These are phyloP conservation scores for Sedum album DNA, from an alignment of 164 flowering plant genomes.

Conservation along the genomic window DNA sequence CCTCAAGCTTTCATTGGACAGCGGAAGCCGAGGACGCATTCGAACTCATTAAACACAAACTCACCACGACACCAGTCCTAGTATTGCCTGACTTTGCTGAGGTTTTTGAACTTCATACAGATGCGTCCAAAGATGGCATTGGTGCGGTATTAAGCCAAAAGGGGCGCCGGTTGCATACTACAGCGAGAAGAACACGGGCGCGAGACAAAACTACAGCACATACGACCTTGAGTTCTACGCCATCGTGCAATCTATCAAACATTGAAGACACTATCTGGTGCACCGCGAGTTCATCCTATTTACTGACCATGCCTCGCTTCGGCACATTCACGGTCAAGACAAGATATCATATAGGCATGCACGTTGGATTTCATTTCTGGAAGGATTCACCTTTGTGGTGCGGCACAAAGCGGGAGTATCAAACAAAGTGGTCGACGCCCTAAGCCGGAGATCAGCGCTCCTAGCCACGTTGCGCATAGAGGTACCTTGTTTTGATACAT, in stretches of 20 bases:
- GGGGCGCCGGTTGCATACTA: background rate
- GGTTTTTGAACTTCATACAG: no score
- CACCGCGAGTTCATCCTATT: no score
- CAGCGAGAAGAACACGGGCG: background rate
- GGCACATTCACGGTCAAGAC: background rate
- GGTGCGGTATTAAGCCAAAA: background rate
- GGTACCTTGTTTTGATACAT: background rate
- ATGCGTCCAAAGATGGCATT: no score
- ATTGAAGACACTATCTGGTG: background rate
- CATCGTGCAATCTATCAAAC: background rate
- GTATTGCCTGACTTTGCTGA: no score
- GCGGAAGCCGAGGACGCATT: background rate
- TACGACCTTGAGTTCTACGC: conserved; percentile 5
- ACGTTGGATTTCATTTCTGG: no score
- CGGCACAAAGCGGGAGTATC: background rate
- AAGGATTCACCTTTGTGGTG: background rate
- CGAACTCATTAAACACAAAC: background rate
- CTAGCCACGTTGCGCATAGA: background rate
- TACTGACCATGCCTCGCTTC: no score
- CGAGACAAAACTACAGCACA: background rate
- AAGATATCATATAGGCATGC: background rate
- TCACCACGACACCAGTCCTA: no score
- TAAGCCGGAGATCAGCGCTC: background rate
- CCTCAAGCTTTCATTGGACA: no score
- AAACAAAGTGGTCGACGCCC: background rate